Evolutionary conservation across 2,329 filamentous ascomycete genomes (phyloP), one percentile per base, ranked within the genome.

Genomic region (Aspergillus aculeatus): DNA sequence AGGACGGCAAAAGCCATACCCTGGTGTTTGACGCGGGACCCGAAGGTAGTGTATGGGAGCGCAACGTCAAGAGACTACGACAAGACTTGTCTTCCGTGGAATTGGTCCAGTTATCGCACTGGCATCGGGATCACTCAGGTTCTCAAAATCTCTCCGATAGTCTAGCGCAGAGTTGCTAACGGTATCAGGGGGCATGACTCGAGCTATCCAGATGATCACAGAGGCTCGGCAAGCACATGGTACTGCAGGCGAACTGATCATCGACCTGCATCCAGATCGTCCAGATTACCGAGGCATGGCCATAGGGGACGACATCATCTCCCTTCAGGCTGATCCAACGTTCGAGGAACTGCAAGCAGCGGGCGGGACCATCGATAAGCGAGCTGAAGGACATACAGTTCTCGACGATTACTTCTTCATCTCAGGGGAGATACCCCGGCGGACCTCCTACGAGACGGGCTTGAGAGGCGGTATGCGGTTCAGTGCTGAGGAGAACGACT

Each of bases 121-220:
- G 83, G 83, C 81, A 85, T 70, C 77, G 82, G 44, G 81, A 85
- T 62, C 81, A 85, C 63, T 83, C 81, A 26, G 81, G 81, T 77
- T 54, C n/a, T 19, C 66, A 63, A n/a, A 4, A 2, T 38, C 26
- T 24, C n/a, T 26, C 19, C 24, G 12, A 48, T 29, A 14, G 12
- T 31, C 26, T 14, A 29, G 10, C 6, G 11, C 14, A 26, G 47
- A 54, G 47, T 31, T 32, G 4, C 50, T 52, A 47, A 31, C 21
- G 16, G 7, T 14, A 16, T n/a, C 19, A 79, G 76, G 79, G n/a
- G 82, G 83, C 5, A 75, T 86, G 70, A 69, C 79, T 21, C 74
- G 73, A 49, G 81, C 83, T n/a, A 71, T 85, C 49, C 67, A 72
- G 19, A 75, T 81, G 74, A 80, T 85, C 49, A 77, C 76, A 3